Percentiles rank a stretch among this genome's conserved stretches.
phyloP scores from a whole-genome alignment of 1,284 basidiomycete genomes.

The Puccinia brachypodii region DNA sequence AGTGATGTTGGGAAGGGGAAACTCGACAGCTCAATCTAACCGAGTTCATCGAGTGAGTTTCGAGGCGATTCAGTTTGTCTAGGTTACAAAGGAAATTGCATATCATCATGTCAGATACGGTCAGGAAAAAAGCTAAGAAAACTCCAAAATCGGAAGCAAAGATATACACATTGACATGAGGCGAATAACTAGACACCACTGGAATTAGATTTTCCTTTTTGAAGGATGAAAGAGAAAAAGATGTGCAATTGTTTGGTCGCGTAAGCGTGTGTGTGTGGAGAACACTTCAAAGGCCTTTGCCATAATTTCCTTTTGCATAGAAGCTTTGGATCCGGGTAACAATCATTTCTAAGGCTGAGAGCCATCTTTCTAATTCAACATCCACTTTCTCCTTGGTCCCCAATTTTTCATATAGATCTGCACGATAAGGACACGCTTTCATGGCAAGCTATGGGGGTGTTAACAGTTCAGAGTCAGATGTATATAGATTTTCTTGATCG shows the following conservation, averaged over 20 bases:
- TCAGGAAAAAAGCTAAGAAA: background rate
- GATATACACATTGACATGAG: background rate
- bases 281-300: slow-evolving; percentile 39
- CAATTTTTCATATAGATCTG: slow-evolving; percentile 84
- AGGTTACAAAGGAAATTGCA: background rate
- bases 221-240: background rate
- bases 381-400: slow-evolving; percentile 72
- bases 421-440: slow-evolving; percentile 92
- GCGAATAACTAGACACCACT: background rate
- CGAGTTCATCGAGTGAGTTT: background rate
- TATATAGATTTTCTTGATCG: background rate
- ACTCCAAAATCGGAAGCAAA: background rate
- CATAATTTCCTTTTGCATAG: slow-evolving; percentile 44
- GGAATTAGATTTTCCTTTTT: background rate
- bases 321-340: slow-evolving; percentile 34
- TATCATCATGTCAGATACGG: background rate
- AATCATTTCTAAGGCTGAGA: slow-evolving; percentile 57
- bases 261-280: background rate
- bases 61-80: background rate
- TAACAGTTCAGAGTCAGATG: background rate
- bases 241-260: background rate
- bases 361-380: slow-evolving; percentile 74
- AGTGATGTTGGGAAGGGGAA: background rate
- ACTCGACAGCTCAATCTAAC: background rate
- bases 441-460: slow-evolving; percentile 67